Conservation (phyloP, 1,284 basidiomycete genomes). For the Coniferiporia sulphurascens region DNA sequence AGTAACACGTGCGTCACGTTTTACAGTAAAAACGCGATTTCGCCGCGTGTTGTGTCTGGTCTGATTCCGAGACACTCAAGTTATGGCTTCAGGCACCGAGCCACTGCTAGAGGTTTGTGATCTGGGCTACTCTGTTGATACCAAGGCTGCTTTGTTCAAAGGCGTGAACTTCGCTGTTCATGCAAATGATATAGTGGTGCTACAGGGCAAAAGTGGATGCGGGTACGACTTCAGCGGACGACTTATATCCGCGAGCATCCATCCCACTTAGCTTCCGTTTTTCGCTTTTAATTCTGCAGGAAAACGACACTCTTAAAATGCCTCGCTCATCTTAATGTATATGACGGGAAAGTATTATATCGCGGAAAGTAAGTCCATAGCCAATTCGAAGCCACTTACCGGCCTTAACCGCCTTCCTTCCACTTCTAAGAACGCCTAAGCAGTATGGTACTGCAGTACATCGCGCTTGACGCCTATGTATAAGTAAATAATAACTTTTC, state of each 20-base stretch:
- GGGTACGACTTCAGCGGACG: conserved; percentile 38
- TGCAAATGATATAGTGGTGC: conserved; percentile 66
- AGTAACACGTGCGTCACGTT: not conserved
- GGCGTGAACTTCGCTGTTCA: conserved; percentile 56
- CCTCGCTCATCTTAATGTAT: conserved; percentile 72
- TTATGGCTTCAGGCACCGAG: not conserved
- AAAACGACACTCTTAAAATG: conserved; percentile 83
- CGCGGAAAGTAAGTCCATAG: conserved; percentile 53
- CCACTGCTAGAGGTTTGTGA: conserved; percentile 41
- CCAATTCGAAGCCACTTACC: not conserved
- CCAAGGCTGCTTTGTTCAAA: conserved; percentile 47
- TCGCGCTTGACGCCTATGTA: not conserved
- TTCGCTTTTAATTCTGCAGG: conserved; percentile 28
- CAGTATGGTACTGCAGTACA: conserved; percentile 42
- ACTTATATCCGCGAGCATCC: not conserved
- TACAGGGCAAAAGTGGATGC: conserved; percentile 71
- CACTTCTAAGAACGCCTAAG: conserved; percentile 41
- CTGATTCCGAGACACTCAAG: not conserved
- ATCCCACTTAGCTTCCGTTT: not conserved
- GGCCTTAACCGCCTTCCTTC: not conserved
- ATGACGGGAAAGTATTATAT: conserved; percentile 61
- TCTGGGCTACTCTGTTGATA: conserved; percentile 39
- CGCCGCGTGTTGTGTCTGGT: not conserved
- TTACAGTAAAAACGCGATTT: not conserved
- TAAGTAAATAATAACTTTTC: not conserved